A percentile compares a stretch with the other conserved stretches of the same genome.
These are phyloP conservation scores for Collariella sp. DNA, from an alignment of 495 filamentous ascomycete genomes.

Conservation along the genomic window DNA sequence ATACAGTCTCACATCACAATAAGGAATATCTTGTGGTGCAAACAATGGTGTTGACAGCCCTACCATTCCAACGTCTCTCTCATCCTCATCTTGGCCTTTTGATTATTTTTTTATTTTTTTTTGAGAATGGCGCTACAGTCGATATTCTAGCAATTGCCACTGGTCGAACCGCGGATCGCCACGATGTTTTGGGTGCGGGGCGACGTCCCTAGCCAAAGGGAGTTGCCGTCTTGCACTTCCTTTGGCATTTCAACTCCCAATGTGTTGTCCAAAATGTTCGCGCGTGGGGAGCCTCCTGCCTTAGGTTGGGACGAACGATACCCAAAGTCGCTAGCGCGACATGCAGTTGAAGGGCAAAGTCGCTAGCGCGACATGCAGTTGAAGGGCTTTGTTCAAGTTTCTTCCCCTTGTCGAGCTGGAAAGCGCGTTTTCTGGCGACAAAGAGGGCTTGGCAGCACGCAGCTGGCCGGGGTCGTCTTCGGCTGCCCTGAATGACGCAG, in stretches of 20 bases:
- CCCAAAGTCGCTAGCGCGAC: not conserved
- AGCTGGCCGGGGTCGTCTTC: not conserved
- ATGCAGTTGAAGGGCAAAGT: not conserved
- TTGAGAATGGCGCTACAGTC: no score
- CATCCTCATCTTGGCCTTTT: no score
- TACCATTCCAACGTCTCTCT: not conserved
- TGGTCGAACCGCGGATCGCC: conserved; percentile 3
- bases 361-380: not conserved
- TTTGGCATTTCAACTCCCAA: no score
- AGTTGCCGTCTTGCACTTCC: not conserved
- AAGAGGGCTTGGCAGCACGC: conserved; percentile 3
- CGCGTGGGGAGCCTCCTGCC: no score
- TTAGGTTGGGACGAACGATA: no score
- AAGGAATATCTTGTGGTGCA: conserved; percentile 16
- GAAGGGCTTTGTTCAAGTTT: not conserved
- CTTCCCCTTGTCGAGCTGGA: conserved; percentile 13
- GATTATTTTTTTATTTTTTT: no score
- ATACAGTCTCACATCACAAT: not conserved
- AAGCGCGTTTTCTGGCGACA: not conserved
- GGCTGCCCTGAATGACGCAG: conserved; percentile 1
- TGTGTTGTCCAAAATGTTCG: no score
- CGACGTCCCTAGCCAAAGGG: not conserved
- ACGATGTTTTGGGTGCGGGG: not conserved
- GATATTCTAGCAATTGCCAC: conserved; percentile 1
- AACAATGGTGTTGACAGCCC: not conserved